Base-by-base conservation (phyloP, 2,329 filamentous ascomycete species). In the Aspergillus hiratsukae region DNA sequence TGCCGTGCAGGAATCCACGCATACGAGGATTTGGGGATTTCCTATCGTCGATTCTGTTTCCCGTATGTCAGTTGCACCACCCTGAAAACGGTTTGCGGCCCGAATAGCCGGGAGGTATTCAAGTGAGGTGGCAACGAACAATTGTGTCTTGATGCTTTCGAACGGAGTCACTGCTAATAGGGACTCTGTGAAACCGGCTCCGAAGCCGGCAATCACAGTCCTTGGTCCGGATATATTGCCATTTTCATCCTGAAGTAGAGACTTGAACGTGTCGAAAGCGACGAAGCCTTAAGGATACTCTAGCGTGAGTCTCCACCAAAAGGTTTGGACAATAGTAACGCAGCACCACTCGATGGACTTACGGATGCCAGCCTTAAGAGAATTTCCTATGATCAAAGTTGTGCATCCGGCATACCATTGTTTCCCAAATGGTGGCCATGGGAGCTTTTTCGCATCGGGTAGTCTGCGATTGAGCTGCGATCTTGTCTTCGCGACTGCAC, bases 381-480 rank as follows among this genome's bases (percentile, higher is more conserved):
- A 95, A 77, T 99, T 99, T 59, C 94, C 94, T 64, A 97, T 91
- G 58, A 99, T 96, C 71, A 97, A 78, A 28, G 94, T 97, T 49
- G 94, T 97, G 78, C 94, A 99, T 40, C 94, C 94, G 11, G 94
- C 93, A 75, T 99, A 99, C 94, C 94, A 99, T 75, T 96, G 91
- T 66, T 78, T 81, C 50, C 94, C 94, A 69, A 97, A 97, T 10
- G 90, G 90, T 46, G 94, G 94, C 89, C 91, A 97, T 53, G 93
- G 91, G 29, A 97, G 83, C 79, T 96, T 97, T 80, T 95, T 81
- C 49, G 87, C 88, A 54, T 88, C 87, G 50, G 89, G 81, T 68
- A 97, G 81, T 66, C 87, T 85, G 64, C 88, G 86, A 75, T 99
- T 99, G 69, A 99, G 86, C 76, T 97, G 94, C 55, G 90, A 90